These are phyloP conservation scores for Talaromyces rugulosus DNA, from an alignment of 2,329 filamentous ascomycete genomes.

Conservation along the genomic window DNA sequence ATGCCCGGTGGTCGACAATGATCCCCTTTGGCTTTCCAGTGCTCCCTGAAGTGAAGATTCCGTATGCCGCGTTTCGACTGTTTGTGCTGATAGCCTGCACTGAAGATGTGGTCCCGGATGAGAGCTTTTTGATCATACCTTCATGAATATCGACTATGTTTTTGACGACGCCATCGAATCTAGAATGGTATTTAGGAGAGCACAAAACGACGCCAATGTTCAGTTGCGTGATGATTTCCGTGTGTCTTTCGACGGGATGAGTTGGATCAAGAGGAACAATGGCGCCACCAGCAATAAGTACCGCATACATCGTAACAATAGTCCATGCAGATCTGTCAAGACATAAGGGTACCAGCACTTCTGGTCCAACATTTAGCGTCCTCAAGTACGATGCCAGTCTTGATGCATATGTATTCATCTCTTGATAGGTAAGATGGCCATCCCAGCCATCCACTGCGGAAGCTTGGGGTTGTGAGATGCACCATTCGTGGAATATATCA, in stretches of 20 bases:
- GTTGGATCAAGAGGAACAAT: conserved; percentile 14
- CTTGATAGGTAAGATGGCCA: conserved; percentile 29
- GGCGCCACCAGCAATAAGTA: conserved; percentile 18
- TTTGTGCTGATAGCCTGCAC: conserved; percentile 15
- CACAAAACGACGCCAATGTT: neutral
- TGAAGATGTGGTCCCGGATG: conserved; percentile 12
- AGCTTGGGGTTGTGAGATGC: conserved; percentile 16
- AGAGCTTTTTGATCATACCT: conserved; percentile 24
- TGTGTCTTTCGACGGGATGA: conserved; percentile 10
- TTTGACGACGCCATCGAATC: conserved; percentile 26
- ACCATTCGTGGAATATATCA: conserved; percentile 5
- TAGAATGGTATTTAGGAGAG: conserved; percentile 24
- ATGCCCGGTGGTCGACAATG: conserved; percentile 57
- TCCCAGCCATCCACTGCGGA: conserved; percentile 31
- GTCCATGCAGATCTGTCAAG: conserved; percentile 18
- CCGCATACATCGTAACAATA: conserved; percentile 15
- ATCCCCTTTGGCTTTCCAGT: conserved; percentile 54
- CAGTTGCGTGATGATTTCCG: conserved; percentile 8
- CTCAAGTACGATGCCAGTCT: conserved; percentile 26
- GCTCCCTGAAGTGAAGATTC: conserved; percentile 58
- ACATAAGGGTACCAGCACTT: conserved; percentile 23
- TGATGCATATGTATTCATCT: conserved; percentile 30
- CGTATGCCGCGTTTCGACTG: conserved; percentile 46
- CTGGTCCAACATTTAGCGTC: conserved; percentile 25
- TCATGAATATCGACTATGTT: conserved; percentile 30